Base-by-base conservation (phyloP, 352 stramenopile genomes). In the Globisporangium viniferum region DNA sequence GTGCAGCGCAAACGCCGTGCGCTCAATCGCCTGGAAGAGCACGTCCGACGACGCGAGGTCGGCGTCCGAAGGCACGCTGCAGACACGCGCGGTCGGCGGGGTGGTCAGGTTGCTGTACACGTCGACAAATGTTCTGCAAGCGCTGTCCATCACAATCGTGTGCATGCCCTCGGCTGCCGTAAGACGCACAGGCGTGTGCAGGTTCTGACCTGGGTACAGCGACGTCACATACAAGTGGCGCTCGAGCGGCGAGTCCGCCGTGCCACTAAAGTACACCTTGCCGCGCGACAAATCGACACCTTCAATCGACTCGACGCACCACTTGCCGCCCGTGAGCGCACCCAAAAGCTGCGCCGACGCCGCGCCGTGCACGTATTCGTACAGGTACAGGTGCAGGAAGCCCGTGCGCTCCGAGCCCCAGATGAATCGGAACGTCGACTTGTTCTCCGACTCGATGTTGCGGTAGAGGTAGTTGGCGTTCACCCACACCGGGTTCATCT, bases 361-460 rank as follows among this genome's bases (percentile, higher is more conserved):
- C 3, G 75, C 73, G 27, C 74, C 67, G 35, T 81, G 66, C 41
- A 71, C 74, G 69, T 90, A 98, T 65, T 96, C 95, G 76, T 99
- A 99, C 62, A 99, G 75, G 78, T 99, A 99, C 55, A 99, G 73
- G 66, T 99, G 96, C 81, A 93, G 96, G 71, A 90, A 98, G n/a
- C 96, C 96, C 33, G 80, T 89, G 51, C 94, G 78, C 80, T 99
- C 96, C 1, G 89, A 98, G 12, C 85, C 93, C 92, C 97, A 99
- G 44, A 98, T 80, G 74, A 99, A 99, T 20, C 91, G 97, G 76
- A 99, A 98, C 6, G 81, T 84, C 58, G 84, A 85, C 61, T 94
- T 86, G 68, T 70, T 82, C 68, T 88, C 77, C 7, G 71, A 79
- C 69, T 95, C 84, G 59, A 97, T 90, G 62, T 87, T 94, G 53